These are phyloP conservation scores for Pneumocystis canis DNA, from an alignment of 1,139 yeast species.

Conservation along the genomic window DNA sequence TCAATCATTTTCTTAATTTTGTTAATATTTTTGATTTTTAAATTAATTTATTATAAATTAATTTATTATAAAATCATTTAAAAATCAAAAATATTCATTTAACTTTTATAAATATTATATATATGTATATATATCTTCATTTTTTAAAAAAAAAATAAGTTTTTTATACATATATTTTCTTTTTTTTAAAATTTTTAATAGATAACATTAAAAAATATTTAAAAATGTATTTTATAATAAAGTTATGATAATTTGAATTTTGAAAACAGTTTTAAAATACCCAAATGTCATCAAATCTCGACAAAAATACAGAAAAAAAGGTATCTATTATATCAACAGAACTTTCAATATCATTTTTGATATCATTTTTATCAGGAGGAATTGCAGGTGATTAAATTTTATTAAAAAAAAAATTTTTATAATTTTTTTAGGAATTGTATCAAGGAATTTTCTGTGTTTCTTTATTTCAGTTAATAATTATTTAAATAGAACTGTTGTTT, in stretches of 20 bases:
- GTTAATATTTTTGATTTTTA: too few relatives aligned
- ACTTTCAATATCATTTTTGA: background rate
- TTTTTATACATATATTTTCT: too few relatives aligned
- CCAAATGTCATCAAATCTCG: background rate
- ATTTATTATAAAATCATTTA: too few relatives aligned
- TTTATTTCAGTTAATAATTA: conserved; percentile 42
- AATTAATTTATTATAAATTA: too few relatives aligned
- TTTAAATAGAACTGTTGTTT: conserved; percentile 57
- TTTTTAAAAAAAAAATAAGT: too few relatives aligned
- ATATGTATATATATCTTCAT: too few relatives aligned
- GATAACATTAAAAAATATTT: too few relatives aligned
- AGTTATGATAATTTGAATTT: background rate
- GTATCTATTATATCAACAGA: background rate
- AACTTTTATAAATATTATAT: too few relatives aligned
- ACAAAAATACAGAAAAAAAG: background rate
- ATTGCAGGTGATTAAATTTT: background rate
- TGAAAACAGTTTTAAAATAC: background rate
- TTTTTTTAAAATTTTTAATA: too few relatives aligned
- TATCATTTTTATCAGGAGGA: background rate
- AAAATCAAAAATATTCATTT: too few relatives aligned
- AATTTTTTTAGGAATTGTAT: background rate
- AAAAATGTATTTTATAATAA: background rate
- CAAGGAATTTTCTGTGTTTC: background rate
- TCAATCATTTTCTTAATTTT: too few relatives aligned
- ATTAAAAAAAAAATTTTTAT: background rate